Evolutionary conservation across 2,329 filamentous ascomycete species (phyloP).

Genomic region (Arthrinium phaeospermum): DNA sequence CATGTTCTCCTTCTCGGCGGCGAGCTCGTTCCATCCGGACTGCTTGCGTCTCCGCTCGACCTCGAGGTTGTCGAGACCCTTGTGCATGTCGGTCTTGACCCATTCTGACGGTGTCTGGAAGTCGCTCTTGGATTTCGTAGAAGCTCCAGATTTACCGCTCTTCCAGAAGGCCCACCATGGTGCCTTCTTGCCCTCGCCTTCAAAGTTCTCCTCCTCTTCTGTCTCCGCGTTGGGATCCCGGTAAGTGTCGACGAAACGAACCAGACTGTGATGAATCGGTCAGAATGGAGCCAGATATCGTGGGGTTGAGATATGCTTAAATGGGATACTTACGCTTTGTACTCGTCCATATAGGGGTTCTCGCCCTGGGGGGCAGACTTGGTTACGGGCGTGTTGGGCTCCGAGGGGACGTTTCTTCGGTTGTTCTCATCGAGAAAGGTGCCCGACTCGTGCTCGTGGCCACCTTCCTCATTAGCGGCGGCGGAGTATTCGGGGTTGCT

Average conservation of each 20-base stretch:
- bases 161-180: constrained; percentile 46
- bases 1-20: constrained; percentile 77
- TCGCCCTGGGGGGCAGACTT: constrained; percentile 23
- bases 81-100: constrained; percentile 70
- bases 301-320: not conserved
- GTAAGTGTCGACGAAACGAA: constrained; percentile 46
- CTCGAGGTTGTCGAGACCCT: constrained; percentile 64
- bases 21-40: constrained; percentile 74
- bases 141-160: constrained; percentile 33
- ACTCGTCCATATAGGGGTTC: constrained; percentile 42
- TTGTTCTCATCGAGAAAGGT: constrained; percentile 37
- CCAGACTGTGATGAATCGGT: constrained; percentile 29
- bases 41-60: constrained; percentile 70
- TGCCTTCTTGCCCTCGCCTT: constrained; percentile 31
- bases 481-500: constrained; percentile 32
- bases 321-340: constrained; percentile 36
- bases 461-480: constrained; percentile 29
- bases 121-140: constrained; percentile 35
- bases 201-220: constrained; percentile 37
- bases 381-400: not conserved
- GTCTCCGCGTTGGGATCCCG: constrained; percentile 41
- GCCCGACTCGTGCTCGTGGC: constrained; percentile 38
- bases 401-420: constrained; percentile 32
- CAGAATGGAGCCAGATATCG: constrained; percentile 4
- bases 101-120: constrained; percentile 67